Percentiles rank a stretch among this genome's conserved stretches.
phyloP scores from a whole-genome alignment of 768 basidiomycete species.

The Coprinopsis strossmayeri region DNA sequence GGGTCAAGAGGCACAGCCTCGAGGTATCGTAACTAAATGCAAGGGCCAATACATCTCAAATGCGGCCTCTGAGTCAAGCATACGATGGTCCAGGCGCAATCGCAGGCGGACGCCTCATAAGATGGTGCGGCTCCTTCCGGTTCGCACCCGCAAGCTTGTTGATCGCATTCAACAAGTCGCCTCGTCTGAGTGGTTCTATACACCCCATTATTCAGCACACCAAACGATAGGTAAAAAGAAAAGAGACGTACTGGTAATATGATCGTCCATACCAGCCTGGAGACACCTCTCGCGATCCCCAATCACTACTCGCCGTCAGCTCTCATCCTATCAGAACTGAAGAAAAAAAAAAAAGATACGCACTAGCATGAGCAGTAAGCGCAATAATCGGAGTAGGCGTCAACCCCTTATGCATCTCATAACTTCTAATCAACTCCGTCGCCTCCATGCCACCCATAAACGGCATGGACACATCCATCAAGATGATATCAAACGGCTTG shows the following conservation, averaged over 20 bases:
- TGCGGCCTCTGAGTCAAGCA: too few species aligned
- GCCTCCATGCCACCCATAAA: slow-evolving; percentile 99
- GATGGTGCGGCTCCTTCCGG: slow-evolving; percentile 30
- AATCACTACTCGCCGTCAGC: slow-evolving; percentile 54
- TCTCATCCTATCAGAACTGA: neutral
- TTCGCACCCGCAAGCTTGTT: slow-evolving; percentile 73
- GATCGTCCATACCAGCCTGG: slow-evolving; percentile 61
- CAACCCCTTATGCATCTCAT: slow-evolving; percentile 68
- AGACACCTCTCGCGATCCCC: slow-evolving; percentile 52
- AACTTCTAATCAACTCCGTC: slow-evolving; percentile 84
- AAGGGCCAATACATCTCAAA: too few species aligned
- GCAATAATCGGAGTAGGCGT: slow-evolving; percentile 88
- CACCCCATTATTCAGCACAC: neutral
- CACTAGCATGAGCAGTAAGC: slow-evolving; percentile 94
- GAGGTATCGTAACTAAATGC: too few species aligned
- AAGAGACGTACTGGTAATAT: slow-evolving; percentile 63
- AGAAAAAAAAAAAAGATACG: slow-evolving; percentile 26
- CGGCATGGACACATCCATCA: slow-evolving; percentile 99
- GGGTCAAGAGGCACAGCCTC: too few species aligned
- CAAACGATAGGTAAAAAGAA: neutral
- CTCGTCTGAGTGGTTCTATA: slow-evolving; percentile 71
- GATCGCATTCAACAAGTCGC: slow-evolving; percentile 76
- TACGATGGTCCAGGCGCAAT: slow-evolving; percentile 14
- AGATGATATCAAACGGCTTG: slow-evolving; percentile 85
- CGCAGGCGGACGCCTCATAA: slow-evolving; percentile 25